phyloP scores from a whole-genome alignment of 768 basidiomycete genomes.

The Boletus sp. region DNA sequence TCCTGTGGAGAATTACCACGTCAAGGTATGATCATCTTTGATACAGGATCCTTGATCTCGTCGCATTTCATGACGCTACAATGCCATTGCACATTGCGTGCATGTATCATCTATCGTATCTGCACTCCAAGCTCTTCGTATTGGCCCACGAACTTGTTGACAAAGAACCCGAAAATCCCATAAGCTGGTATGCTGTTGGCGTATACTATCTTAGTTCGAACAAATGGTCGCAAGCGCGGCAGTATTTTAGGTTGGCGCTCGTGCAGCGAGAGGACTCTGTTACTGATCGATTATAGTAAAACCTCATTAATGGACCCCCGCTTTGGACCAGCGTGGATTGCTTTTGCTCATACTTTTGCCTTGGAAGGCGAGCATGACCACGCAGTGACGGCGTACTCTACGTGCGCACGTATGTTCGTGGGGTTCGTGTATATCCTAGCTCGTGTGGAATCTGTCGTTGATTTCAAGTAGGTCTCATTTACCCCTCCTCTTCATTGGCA shows the following conservation, averaged over 20 bases:
- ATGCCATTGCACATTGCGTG: slow-evolving; percentile 95
- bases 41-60: slow-evolving; percentile 74
- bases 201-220: slow-evolving; percentile 89
- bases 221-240: slow-evolving; percentile 87
- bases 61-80: slow-evolving; percentile 83
- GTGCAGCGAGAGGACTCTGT: background rate
- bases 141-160: slow-evolving; percentile 96
- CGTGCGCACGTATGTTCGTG: slow-evolving; percentile 90
- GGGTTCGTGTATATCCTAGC: slow-evolving; percentile 54
- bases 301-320: slow-evolving; percentile 95
- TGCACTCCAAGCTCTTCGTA: slow-evolving; percentile 92
- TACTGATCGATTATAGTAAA: slow-evolving; percentile 55
- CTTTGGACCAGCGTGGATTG: slow-evolving; percentile 95
- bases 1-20: background rate
- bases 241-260: slow-evolving; percentile 83
- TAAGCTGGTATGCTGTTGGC: slow-evolving; percentile 98
- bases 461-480: slow-evolving; percentile 79
- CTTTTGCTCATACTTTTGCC: slow-evolving; percentile 96
- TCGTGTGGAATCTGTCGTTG: background rate
- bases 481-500: slow-evolving; percentile 92
- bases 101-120: slow-evolving; percentile 92
- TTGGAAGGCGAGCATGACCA: slow-evolving; percentile 98
- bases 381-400: slow-evolving; percentile 97
- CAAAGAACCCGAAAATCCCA: slow-evolving; percentile 85
- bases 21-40: background rate